Evolutionary conservation across 2,329 filamentous ascomycete genomes (phyloP).

Genomic region (Stylonectria norvegica): DNA sequence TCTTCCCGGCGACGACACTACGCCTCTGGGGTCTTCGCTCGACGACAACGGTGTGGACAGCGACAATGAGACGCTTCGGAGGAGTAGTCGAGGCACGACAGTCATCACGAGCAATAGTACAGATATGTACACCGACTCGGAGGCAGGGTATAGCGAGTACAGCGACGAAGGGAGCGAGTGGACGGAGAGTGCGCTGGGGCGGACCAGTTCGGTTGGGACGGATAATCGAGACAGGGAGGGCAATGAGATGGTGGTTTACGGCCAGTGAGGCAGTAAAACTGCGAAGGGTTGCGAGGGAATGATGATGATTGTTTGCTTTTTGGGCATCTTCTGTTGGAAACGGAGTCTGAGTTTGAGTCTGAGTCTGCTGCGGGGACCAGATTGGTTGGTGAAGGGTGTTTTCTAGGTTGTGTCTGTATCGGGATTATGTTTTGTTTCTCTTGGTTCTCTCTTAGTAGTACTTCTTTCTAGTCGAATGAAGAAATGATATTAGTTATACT

Average conservation of each 20-base stretch:
- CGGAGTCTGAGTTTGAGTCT: background rate
- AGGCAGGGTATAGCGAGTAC: conserved; percentile 37
- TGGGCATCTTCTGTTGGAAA: background rate
- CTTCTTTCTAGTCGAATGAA: background rate
- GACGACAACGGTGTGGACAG: conserved; percentile 36
- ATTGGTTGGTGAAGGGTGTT: background rate
- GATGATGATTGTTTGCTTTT: background rate
- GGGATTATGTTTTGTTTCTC: background rate
- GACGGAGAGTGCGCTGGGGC: conserved; percentile 43
- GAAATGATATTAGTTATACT: background rate
- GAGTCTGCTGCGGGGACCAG: no score
- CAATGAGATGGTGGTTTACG: conserved; percentile 36
- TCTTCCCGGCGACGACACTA: conserved; percentile 22
- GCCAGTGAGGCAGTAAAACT: conserved; percentile 24
- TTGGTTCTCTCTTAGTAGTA: background rate
- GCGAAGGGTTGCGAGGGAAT: no score
- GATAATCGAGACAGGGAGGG: conserved; percentile 26
- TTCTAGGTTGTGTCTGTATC: background rate
- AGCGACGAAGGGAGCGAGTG: conserved; percentile 47
- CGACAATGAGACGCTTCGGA: conserved; percentile 49
- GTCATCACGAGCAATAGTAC: conserved; percentile 37
- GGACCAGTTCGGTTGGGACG: conserved; percentile 22
- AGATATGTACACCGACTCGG: conserved; percentile 36
- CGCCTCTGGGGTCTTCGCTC: conserved; percentile 19
- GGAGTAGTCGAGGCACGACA: conserved; percentile 48